These are phyloP conservation scores for Clathrospora elynae DNA, from an alignment of 2,329 filamentous ascomycete genomes.

Conservation along the genomic window DNA sequence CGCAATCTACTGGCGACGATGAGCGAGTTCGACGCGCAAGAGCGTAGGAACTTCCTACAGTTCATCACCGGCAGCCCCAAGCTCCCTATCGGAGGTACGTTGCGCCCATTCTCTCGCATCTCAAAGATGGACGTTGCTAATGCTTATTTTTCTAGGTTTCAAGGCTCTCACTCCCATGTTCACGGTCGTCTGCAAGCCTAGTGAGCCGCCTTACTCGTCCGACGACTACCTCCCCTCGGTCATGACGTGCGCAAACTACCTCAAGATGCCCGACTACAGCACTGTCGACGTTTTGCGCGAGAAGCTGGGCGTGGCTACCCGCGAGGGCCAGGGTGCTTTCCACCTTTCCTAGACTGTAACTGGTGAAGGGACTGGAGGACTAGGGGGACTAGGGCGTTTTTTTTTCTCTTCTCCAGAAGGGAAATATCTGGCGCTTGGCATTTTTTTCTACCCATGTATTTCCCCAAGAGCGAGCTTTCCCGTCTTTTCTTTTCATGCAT, in stretches of 20 bases:
- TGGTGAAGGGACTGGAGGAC: no score
- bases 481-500: no score
- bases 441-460: no score
- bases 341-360: slow-evolving; percentile 73
- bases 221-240: slow-evolving; percentile 99
- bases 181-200: slow-evolving; percentile 98
- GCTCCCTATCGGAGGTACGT: slow-evolving; percentile 91
- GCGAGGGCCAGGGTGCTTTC: slow-evolving; percentile 96
- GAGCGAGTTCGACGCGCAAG: slow-evolving; percentile 76
- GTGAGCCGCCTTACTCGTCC: slow-evolving; percentile 87
- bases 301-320: slow-evolving; percentile 83
- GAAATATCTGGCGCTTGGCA: no score
- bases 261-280: slow-evolving; percentile 96
- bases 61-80: slow-evolving; percentile 98
- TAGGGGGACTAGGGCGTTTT: no score
- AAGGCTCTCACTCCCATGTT: slow-evolving; percentile 97
- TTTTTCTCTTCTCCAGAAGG: no score
- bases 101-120: not conserved
- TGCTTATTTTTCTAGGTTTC: slow-evolving; percentile 68
- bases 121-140: not conserved
- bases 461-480: no score
- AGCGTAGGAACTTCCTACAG: slow-evolving; percentile 92
- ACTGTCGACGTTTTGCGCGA: slow-evolving; percentile 74
- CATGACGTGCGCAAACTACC: slow-evolving; percentile 99
- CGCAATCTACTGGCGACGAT: slow-evolving; percentile 91